Conservation (phyloP, 202 grass and related monocot species). For the Schoenoplectus tabernaemontani region DNA sequence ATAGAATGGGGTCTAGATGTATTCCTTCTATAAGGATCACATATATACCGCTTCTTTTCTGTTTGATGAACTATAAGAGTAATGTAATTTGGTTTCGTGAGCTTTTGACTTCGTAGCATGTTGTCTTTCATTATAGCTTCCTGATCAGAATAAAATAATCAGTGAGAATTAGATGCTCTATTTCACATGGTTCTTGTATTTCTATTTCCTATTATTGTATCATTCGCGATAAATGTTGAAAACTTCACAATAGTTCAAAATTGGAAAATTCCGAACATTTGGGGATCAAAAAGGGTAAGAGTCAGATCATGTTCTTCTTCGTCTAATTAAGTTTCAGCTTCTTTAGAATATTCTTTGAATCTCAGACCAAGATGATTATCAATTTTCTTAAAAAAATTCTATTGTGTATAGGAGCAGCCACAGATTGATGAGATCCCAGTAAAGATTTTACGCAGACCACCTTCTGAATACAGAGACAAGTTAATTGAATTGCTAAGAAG, state of each 20-base stretch:
- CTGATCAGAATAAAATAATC: neutral
- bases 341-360: neutral
- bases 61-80: neutral
- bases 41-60: neutral
- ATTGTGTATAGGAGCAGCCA: neutral
- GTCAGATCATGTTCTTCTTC: neutral
- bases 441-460: constrained; percentile 39
- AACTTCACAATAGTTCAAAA: neutral
- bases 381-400: neutral
- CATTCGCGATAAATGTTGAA: neutral
- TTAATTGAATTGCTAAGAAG: constrained; percentile 40
- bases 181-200: neutral
- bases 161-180: neutral
- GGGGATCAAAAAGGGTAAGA: neutral
- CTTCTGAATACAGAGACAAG: constrained; percentile 48
- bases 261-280: neutral
- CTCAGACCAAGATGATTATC: neutral
- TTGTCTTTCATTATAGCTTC: neutral
- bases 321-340: neutral
- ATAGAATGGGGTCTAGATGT: too few relatives aligned
- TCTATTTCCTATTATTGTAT: neutral
- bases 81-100: neutral
- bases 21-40: too few relatives aligned
- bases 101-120: neutral
- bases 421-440: constrained; percentile 16